Percentiles rank a stretch among this genome's conserved stretches.
Conservation (phyloP, 768 basidiomycete species). For the Tulasnella sp. region DNA sequence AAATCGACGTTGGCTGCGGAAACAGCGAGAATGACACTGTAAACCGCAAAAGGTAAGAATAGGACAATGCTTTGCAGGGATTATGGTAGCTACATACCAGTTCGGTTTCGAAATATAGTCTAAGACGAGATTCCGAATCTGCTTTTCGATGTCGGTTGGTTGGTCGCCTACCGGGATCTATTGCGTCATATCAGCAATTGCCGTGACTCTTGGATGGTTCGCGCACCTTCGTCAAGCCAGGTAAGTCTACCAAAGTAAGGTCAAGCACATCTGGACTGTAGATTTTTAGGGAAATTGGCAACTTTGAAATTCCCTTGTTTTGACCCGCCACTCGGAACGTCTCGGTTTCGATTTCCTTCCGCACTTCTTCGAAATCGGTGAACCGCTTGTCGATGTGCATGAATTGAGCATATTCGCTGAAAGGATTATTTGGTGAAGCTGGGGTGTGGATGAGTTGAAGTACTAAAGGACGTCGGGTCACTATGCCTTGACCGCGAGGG, state of each 20-base stretch:
- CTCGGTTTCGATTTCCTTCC: conserved; percentile 97
- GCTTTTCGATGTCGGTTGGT: conserved; percentile 95
- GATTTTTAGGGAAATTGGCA: conserved; percentile 94
- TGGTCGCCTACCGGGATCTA: conserved; percentile 95
- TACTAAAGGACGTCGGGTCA: conserved; percentile 92
- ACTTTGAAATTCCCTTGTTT: conserved; percentile 96
- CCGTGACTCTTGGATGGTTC: neutral
- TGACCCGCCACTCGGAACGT: conserved; percentile 97
- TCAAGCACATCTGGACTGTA: conserved; percentile 95
- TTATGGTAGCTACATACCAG: conserved; percentile 56
- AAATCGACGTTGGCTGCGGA: conserved; percentile 98
- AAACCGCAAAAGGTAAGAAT: neutral
- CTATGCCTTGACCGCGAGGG: conserved; percentile 88
- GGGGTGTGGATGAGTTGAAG: conserved; percentile 96
- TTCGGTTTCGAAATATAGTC: conserved; percentile 98
- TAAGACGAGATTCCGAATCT: conserved; percentile 90
- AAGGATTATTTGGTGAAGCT: conserved; percentile 46
- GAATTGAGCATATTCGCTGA: conserved; percentile 95
- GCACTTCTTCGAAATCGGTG: conserved; percentile 93
- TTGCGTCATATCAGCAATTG: neutral
- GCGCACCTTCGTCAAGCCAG: conserved; percentile 91
- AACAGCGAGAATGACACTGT: conserved; percentile 92
- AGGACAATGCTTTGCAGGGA: neutral
- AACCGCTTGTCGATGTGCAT: conserved; percentile 94
- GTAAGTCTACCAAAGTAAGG: conserved; percentile 93